Evolutionary conservation across 495 filamentous ascomycete genomes (phyloP).

Genomic region (Hypomontagnella monticulosa): DNA sequence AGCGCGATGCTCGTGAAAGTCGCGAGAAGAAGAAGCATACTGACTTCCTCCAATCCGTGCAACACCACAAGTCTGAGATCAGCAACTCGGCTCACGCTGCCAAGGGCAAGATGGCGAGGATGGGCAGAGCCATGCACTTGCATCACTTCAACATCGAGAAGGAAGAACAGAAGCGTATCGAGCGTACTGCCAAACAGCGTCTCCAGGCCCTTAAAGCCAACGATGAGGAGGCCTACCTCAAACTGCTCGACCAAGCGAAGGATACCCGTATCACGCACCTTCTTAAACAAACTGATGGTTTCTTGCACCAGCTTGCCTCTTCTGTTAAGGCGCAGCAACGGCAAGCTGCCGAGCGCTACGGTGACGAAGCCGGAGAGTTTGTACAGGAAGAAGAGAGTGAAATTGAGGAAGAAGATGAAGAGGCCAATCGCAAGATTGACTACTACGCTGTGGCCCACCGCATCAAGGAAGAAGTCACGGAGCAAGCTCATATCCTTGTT

Average conservation of each 20-base stretch:
- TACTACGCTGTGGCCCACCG: slow-evolving; percentile 98
- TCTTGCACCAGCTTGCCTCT: slow-evolving; percentile 91
- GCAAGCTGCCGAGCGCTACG: slow-evolving; percentile 78
- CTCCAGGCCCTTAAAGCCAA: slow-evolving; percentile 97
- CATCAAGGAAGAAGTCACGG: slow-evolving; percentile 87
- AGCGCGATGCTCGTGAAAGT: slow-evolving; percentile 91
- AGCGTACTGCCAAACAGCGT: slow-evolving; percentile 98
- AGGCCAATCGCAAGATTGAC: slow-evolving; percentile 81
- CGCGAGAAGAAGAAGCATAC: slow-evolving; percentile 96
- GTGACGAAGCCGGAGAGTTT: slow-evolving; percentile 68
- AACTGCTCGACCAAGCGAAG: slow-evolving; percentile 96
- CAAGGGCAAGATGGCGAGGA: slow-evolving; percentile 76
- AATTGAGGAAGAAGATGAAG: slow-evolving; percentile 72
- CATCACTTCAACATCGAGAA: slow-evolving; percentile 98
- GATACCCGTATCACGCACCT: slow-evolving; percentile 98
- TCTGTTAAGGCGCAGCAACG: slow-evolving; percentile 94
- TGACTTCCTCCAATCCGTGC: slow-evolving; percentile 79
- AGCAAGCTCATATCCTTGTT: slow-evolving; percentile 84
- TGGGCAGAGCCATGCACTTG: slow-evolving; percentile 83
- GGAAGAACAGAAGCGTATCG: slow-evolving; percentile 97
- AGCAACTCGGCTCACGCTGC: slow-evolving; percentile 46
- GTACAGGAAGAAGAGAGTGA: slow-evolving; percentile 68
- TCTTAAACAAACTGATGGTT: slow-evolving; percentile 94
- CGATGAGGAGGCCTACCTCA: slow-evolving; percentile 98
- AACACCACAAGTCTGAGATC: slow-evolving; percentile 66